Evolutionary conservation across 352 stramenopile species (phyloP).

Genomic region (Globisporangium cylindrosporum): DNA sequence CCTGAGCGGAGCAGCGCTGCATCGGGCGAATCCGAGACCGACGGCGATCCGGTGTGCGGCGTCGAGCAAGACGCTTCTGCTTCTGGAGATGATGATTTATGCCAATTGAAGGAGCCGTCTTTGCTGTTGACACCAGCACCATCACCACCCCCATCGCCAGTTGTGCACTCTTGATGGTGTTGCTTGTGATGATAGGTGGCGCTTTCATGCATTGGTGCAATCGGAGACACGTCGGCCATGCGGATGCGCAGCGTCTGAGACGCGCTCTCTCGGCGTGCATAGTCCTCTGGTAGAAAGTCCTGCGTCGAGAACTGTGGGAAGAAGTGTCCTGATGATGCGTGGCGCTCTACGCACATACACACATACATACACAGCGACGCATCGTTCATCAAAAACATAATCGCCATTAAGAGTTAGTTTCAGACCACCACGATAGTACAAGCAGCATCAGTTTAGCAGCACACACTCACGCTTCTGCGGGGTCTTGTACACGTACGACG

Average conservation of each 20-base stretch:
- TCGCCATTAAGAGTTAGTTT: neutral
- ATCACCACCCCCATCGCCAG: neutral
- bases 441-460: neutral
- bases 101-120: neutral
- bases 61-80: neutral
- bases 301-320: conserved; percentile 64
- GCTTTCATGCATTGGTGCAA: conserved; percentile 25
- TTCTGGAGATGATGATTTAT: neutral
- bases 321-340: conserved; percentile 12
- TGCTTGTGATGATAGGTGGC: conserved; percentile 7
- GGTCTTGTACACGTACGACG: conserved; percentile 73
- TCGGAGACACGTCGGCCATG: conserved; percentile 61
- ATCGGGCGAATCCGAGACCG: conserved; percentile 3
- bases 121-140: neutral
- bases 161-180: neutral
- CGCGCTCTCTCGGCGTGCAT: conserved; percentile 20
- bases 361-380: neutral
- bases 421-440: neutral
- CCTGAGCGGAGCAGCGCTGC: conserved; percentile 1
- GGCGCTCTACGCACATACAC: neutral
- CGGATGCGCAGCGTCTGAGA: conserved; percentile 53
- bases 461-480: conserved; percentile 24
- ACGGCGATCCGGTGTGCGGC: conserved; percentile 6
- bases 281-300: conserved; percentile 32
- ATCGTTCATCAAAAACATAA: neutral